These are phyloP conservation scores for Pezicula carpinea DNA, from an alignment of 2,329 filamentous ascomycete genomes.

Conservation along the genomic window DNA sequence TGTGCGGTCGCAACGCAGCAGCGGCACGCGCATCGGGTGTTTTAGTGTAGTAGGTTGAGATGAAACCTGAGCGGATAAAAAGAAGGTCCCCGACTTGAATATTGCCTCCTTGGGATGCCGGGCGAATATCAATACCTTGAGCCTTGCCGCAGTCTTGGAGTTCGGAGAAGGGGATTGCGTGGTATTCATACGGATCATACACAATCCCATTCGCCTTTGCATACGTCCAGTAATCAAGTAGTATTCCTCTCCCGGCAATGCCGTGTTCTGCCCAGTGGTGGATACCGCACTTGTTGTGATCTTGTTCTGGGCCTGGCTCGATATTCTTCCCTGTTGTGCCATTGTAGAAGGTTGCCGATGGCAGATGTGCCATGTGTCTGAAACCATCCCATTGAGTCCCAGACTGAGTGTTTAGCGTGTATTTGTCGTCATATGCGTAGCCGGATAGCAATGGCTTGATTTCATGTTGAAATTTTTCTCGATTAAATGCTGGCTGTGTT, in stretches of 20 bases:
- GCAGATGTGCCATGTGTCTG: slow-evolving; percentile 33
- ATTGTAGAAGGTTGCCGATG: slow-evolving; percentile 24
- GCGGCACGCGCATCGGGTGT: slow-evolving; percentile 32
- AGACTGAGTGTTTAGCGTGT: slow-evolving; percentile 54
- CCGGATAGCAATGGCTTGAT: slow-evolving; percentile 22
- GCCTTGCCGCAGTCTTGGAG: slow-evolving; percentile 22
- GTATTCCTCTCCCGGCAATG: slow-evolving; percentile 50
- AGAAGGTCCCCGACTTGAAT: slow-evolving; percentile 49
- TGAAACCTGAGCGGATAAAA: slow-evolving; percentile 45
- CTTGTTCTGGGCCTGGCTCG: slow-evolving; percentile 13
- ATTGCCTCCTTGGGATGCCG: slow-evolving; percentile 39
- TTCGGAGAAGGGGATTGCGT: slow-evolving; percentile 22
- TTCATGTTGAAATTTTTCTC: slow-evolving; percentile 29
- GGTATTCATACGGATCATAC: slow-evolving; percentile 28
- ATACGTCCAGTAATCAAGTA: slow-evolving; percentile 46
- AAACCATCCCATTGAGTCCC: slow-evolving; percentile 56
- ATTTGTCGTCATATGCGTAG: slow-evolving; percentile 54
- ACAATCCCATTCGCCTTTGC: slow-evolving; percentile 34
- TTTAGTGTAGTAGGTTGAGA: slow-evolving; percentile 31
- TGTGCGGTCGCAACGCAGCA: slow-evolving; percentile 32
- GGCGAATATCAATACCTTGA: slow-evolving; percentile 28
- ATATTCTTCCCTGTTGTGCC: slow-evolving; percentile 23
- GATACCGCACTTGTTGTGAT: slow-evolving; percentile 24
- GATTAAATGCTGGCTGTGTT: slow-evolving; percentile 26
- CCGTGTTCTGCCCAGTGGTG: slow-evolving; percentile 33